phyloP scores from a whole-genome alignment of 208 protist genomes.

The Leishmania arabica region DNA sequence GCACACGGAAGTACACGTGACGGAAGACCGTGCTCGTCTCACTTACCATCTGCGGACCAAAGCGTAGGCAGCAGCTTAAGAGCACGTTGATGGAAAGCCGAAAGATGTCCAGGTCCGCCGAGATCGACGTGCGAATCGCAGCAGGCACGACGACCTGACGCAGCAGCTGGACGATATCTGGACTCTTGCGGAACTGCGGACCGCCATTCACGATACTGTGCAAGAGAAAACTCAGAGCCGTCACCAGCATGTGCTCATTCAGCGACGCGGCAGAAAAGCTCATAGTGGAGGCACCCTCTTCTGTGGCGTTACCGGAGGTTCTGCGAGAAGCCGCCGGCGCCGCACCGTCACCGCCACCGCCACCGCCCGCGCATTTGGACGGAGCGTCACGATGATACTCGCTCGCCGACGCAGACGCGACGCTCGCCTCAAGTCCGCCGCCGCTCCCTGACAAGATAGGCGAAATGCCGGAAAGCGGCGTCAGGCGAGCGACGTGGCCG shows the following conservation, averaged over 20 bases:
- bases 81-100: conserved; percentile 93
- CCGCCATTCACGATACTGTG: conserved; percentile 89
- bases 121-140: conserved; percentile 86
- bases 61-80: conserved; percentile 80
- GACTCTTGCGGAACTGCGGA: conserved; percentile 78
- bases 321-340: neutral
- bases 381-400: neutral
- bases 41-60: conserved; percentile 91
- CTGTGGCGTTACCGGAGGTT: neutral
- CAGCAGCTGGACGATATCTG: conserved; percentile 70
- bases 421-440: neutral
- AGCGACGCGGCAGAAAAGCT: conserved; percentile 15
- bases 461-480: conserved; percentile 27
- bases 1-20: conserved; percentile 92
- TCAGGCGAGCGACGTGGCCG: conserved; percentile 25
- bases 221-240: conserved; percentile 62
- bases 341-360: conserved; percentile 3
- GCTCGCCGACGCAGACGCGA: neutral
- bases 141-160: conserved; percentile 84
- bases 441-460: neutral
- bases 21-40: conserved; percentile 94
- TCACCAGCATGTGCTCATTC: conserved; percentile 35
- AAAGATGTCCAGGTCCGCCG: conserved; percentile 84
- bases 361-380: neutral
- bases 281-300: conserved; percentile 8